Evolutionary conservation across 352 stramenopile genomes (phyloP).

Genomic region (Globisporangium takayamanum): DNA sequence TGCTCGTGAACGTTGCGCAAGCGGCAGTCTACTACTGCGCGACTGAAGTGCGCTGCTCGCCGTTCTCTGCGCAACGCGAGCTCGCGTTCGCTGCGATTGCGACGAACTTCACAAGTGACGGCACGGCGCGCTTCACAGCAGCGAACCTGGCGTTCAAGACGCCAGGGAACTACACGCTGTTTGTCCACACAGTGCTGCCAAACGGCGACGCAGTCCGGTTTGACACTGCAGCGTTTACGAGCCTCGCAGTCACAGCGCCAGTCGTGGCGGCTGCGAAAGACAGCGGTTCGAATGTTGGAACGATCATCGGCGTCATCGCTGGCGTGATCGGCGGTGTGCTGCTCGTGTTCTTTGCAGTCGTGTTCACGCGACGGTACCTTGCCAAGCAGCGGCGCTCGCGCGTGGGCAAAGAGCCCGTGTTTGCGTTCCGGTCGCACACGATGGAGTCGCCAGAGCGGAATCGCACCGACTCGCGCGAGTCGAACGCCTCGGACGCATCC

Average conservation of each 20-base stretch:
- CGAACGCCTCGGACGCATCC: constrained; percentile 31
- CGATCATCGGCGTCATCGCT: constrained; percentile 29
- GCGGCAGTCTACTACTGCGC: constrained; percentile 38
- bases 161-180: constrained; percentile 40
- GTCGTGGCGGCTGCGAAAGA: constrained; percentile 11
- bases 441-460: constrained; percentile 23
- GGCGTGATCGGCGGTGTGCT: constrained; percentile 23
- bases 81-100: constrained; percentile 22
- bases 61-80: constrained; percentile 31
- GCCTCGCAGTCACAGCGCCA: constrained; percentile 21
- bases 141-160: constrained; percentile 25
- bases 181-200: constrained; percentile 36
- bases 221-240: constrained; percentile 35
- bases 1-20: constrained; percentile 32
- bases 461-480: constrained; percentile 30
- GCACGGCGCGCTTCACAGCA: constrained; percentile 16
- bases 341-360: constrained; percentile 21
- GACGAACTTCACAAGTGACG: constrained; percentile 26
- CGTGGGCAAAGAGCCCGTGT: constrained; percentile 26
- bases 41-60: constrained; percentile 26
- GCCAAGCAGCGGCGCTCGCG: constrained; percentile 1
- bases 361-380: constrained; percentile 19
- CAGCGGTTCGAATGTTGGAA: constrained; percentile 18
- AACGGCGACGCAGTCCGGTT: constrained; percentile 37
- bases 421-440: constrained; percentile 34